Evolutionary conservation across 768 basidiomycete species (phyloP).

Genomic region (Pleurotus platypus): DNA sequence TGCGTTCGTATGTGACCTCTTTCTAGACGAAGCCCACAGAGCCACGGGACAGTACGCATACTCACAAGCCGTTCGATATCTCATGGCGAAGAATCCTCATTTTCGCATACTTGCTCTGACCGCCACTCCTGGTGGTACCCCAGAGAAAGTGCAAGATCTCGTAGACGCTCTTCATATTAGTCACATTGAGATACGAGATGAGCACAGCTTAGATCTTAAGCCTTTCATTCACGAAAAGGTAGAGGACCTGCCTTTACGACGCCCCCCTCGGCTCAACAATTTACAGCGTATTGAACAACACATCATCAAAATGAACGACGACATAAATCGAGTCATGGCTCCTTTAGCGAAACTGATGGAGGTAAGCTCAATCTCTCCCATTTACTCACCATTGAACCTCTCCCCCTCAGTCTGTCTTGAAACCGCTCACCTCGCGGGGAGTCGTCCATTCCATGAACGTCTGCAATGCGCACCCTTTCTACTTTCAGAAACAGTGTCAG

Average conservation of each 20-base stretch:
- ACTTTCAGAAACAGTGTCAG: constrained; percentile 37
- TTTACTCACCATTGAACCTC: neutral
- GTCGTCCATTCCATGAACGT: constrained; percentile 32
- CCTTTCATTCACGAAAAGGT: constrained; percentile 90
- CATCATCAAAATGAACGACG: constrained; percentile 68
- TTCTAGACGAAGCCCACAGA: constrained; percentile 88
- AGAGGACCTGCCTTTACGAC: neutral
- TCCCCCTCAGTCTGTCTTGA: constrained; percentile 26
- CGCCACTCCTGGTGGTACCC: constrained; percentile 87
- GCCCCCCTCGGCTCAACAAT: constrained; percentile 3
- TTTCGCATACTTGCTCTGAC: constrained; percentile 92
- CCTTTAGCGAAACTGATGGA: constrained; percentile 71
- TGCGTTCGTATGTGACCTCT: neutral
- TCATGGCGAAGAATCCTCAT: constrained; percentile 94
- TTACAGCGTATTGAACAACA: constrained; percentile 72
- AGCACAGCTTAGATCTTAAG: constrained; percentile 82
- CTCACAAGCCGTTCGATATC: constrained; percentile 78
- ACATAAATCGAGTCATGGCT: constrained; percentile 63
- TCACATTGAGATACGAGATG: constrained; percentile 91
- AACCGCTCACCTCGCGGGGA: constrained; percentile 29
- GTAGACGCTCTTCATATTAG: constrained; percentile 95
- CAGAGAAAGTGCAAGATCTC: constrained; percentile 84
- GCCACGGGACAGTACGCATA: constrained; percentile 94
- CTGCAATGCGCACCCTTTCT: constrained; percentile 25
- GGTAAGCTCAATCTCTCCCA: constrained; percentile 35